Base-by-base conservation (phyloP, 1,284 basidiomycete genomes). In the Leccinum pachyderme region DNA sequence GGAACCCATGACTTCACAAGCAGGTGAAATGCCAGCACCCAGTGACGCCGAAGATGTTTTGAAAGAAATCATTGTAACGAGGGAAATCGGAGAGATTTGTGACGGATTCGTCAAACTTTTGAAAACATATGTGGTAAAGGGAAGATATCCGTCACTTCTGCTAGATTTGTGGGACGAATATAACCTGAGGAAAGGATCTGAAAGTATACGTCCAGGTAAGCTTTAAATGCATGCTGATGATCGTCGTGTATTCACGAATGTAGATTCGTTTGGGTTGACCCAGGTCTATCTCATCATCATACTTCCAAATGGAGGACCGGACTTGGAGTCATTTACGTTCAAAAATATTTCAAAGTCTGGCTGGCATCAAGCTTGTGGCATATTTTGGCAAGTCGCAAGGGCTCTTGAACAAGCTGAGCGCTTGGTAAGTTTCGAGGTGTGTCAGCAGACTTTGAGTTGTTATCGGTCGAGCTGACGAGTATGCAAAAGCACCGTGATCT, bases 281-380 rank as follows among this genome's bases (percentile, higher is more conserved):
- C 96, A 98, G 69, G 75, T 83, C 18, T 99, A 96, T 71, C 90
- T 86, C 0, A 84, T 99, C 61, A 87, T 99, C 52, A 84, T 95
- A 18, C 81, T 99, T 47, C 84, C 89, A 0, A 89, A 99, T 64
- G 93, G 91, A 15, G 96, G 96, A 0, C 80, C 81, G 1, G 96
- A 98, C 69, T 78, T 98, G 28, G 96, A 99, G 68, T 79, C 85
- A 8, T 93, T 89, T 68, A 77, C 74, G 6, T 93, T 96, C 65
- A 66, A 71, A 33, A 66, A 72, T 7, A 49, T 67, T 22, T 62
- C 67, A n/a, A 75, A 74, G 54, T 75, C 65, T 5, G 86, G 86
- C 2, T 98, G 96, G 95, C 75, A 78, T 22, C 89, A 97, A 69
- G 94, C 95, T 2, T 88, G 84, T 57, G 88, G 87, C 50, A 74